These are phyloP conservation scores for Leccinum aurantiacum DNA, from an alignment of 768 basidiomycete species.

Conservation along the genomic window DNA sequence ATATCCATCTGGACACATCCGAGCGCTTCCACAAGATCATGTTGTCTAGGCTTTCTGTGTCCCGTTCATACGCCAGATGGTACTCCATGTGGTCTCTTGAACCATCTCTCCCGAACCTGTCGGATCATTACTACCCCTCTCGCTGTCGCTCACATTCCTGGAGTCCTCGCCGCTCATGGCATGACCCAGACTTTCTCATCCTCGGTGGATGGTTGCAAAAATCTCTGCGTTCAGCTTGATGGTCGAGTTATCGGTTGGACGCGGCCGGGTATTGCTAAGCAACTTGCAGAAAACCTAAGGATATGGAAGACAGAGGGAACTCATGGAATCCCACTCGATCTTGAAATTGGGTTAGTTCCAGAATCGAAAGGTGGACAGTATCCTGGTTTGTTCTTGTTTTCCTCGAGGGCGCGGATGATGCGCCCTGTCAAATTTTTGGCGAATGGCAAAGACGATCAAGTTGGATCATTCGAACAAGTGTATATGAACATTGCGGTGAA, in stretches of 20 bases:
- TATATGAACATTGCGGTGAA: conserved; percentile 98
- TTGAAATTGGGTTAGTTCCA: conserved; percentile 93
- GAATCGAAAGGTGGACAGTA: conserved; percentile 92
- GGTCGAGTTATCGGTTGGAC: conserved; percentile 96
- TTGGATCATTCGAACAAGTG: conserved; percentile 97
- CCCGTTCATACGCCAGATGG: conserved; percentile 99
- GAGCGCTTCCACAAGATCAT: conserved; percentile 10
- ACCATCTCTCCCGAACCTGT: conserved; percentile 93
- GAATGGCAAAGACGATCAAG: conserved; percentile 84
- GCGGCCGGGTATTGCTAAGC: conserved; percentile 63
- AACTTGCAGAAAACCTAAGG: conserved; percentile 82
- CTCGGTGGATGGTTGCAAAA: conserved; percentile 76
- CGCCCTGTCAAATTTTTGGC: conserved; percentile 89
- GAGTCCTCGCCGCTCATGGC: conserved; percentile 80
- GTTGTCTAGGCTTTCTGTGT: conserved; percentile 80
- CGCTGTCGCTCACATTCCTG: conserved; percentile 73
- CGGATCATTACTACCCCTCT: conserved; percentile 82
- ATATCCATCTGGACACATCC: neutral
- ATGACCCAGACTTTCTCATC: conserved; percentile 91
- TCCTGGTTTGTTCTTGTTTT: conserved; percentile 92
- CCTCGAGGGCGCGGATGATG: conserved; percentile 92
- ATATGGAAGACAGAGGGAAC: conserved; percentile 92
- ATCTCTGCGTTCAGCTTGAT: conserved; percentile 91
- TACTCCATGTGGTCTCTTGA: conserved; percentile 94
- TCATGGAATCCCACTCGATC: conserved; percentile 81